Evolutionary conservation across 768 basidiomycete genomes (phyloP).

Genomic region (Scleroderma bovista): DNA sequence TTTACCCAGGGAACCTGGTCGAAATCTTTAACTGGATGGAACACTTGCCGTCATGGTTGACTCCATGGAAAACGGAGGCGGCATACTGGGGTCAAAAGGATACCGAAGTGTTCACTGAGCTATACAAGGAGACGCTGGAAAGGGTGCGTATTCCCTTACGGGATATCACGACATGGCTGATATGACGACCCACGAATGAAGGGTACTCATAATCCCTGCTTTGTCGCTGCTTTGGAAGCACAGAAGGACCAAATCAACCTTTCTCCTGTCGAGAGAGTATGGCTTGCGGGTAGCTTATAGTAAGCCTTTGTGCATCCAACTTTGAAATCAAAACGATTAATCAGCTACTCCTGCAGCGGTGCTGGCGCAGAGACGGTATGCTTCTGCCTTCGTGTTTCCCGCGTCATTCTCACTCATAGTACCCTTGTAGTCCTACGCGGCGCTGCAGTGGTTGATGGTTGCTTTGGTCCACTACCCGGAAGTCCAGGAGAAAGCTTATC

Average conservation of each 20-base stretch:
- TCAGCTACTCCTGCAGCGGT: too few species aligned
- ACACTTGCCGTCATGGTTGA: constrained; percentile 24
- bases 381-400: too few species aligned
- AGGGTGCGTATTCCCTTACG: constrained; percentile 1
- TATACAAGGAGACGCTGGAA: constrained; percentile 9
- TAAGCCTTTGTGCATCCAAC: not conserved
- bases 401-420: not conserved
- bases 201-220: constrained; percentile 1
- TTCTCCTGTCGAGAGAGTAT: constrained; percentile 9
- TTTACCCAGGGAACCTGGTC: constrained; percentile 32
- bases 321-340: not conserved
- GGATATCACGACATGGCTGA: too few species aligned
- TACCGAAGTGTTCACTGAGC: constrained; percentile 16
- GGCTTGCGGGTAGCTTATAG: constrained; percentile 13
- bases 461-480: constrained; percentile 23
- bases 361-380: too few species aligned
- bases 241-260: constrained; percentile 5
- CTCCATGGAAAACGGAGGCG: constrained; percentile 26
- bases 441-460: constrained; percentile 14
- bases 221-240: constrained; percentile 8
- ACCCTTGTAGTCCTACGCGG: constrained; percentile 3
- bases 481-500: constrained; percentile 19
- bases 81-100: constrained; percentile 19
- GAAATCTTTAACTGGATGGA: constrained; percentile 33
- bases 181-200: not conserved